phyloP scores from a whole-genome alignment of 2,329 filamentous ascomycete species.

The Aspergillus thermomutatus region DNA sequence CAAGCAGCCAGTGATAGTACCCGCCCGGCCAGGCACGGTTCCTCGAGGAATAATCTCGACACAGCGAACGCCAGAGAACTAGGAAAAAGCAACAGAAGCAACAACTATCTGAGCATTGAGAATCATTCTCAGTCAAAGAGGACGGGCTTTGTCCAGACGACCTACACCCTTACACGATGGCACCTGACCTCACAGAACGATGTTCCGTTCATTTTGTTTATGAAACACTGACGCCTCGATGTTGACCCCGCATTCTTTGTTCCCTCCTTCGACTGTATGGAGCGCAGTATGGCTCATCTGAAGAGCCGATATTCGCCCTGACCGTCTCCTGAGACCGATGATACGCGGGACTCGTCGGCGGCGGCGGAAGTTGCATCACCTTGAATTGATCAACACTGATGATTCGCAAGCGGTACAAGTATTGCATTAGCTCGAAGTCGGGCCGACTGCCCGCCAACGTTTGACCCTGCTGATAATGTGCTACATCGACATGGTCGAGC shows the following conservation, averaged over 20 bases:
- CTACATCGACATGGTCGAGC: conserved; percentile 40
- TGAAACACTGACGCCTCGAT: conserved; percentile 32
- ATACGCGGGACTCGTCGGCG: conserved; percentile 35
- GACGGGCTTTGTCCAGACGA: no score
- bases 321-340: conserved; percentile 36
- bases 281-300: conserved; percentile 39
- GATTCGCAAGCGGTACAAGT: conserved; percentile 41
- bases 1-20: not conserved
- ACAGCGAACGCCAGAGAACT: not conserved
- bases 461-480: conserved; percentile 41
- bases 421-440: conserved; percentile 45
- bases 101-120: not conserved
- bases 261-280: conserved; percentile 40
- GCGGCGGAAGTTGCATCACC: conserved; percentile 39
- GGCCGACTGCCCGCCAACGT: conserved; percentile 38
- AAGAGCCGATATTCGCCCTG: conserved; percentile 34
- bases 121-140: not conserved
- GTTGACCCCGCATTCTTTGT: conserved; percentile 35
- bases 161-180: not conserved
- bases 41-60: not conserved
- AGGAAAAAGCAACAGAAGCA: not conserved
- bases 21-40: not conserved
- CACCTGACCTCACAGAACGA: not conserved
- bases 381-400: conserved; percentile 45
- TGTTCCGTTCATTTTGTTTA: conserved; percentile 5